A percentile compares a stretch with the other conserved stretches of the same genome.
Conservation (phyloP, 345 rosid genomes). For the Arabidopsis arenosa region DNA sequence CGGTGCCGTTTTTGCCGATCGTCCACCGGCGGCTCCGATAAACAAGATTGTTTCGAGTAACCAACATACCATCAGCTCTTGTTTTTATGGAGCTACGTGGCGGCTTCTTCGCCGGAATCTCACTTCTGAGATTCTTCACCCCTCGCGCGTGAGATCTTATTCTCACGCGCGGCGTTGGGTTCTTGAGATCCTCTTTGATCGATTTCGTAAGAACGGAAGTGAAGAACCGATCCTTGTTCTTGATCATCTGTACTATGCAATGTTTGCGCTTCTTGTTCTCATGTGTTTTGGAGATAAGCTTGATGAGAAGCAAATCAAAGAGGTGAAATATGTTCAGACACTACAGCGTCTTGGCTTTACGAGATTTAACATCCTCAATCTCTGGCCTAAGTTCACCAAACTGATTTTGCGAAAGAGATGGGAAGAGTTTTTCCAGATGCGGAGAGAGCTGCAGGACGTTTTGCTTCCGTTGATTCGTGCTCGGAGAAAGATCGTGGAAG, state of each 20-base stretch:
- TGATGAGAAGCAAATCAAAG: conserved; percentile 35
- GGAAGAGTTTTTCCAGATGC: conserved; percentile 33
- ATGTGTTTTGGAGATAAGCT: conserved; percentile 52
- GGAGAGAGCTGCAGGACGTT: conserved; percentile 4
- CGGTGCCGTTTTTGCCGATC: conserved; percentile 44
- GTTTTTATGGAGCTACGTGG: conserved; percentile 42
- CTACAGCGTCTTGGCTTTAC: background rate
- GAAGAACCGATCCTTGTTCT: conserved; percentile 19
- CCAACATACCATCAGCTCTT: conserved; percentile 32
- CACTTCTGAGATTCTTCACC: conserved; percentile 35
- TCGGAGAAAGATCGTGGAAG: conserved; percentile 31
- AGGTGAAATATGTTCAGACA: conserved; percentile 32
- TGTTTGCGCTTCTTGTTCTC: conserved; percentile 41
- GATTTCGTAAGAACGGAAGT: background rate
- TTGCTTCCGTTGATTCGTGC: conserved; percentile 50
- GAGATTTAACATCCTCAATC: conserved; percentile 25
- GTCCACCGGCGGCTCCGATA: conserved; percentile 33
- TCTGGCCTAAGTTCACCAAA: conserved; percentile 45
- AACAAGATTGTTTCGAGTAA: conserved; percentile 14
- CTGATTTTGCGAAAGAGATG: conserved; percentile 30
- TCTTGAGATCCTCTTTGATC: conserved; percentile 18
- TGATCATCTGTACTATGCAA: conserved; percentile 38
- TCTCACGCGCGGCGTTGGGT: conserved; percentile 36
- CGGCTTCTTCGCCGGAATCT: conserved; percentile 38
- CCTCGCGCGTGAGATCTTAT: conserved; percentile 23